Evolutionary conservation across 345 rosid species (phyloP).

Genomic region (Balakata baccata): DNA sequence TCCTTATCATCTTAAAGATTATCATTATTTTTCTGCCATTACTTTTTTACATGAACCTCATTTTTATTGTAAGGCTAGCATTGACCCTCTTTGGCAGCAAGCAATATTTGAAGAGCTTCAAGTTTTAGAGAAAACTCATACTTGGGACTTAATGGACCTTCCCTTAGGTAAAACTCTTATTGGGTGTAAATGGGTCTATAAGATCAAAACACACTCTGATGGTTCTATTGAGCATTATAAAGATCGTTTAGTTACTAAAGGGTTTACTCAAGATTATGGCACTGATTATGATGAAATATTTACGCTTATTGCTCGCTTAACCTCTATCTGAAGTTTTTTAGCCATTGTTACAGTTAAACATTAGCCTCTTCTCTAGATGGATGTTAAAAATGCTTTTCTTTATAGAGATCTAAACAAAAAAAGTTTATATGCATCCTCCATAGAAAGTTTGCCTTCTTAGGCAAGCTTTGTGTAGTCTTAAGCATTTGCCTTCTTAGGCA

Average conservation of each 20-base stretch:
- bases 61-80: not conserved
- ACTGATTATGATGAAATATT: not conserved
- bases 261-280: not conserved
- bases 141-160: conserved; percentile 7
- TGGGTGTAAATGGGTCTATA: conserved; percentile 1
- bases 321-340: not conserved
- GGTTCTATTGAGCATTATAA: not conserved
- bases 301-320: not conserved
- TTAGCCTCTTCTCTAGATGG: not conserved
- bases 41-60: not conserved
- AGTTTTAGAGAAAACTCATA: not conserved
- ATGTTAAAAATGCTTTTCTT: not conserved
- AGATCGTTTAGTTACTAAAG: not conserved
- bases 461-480: not conserved
- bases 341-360: not conserved
- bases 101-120: not conserved
- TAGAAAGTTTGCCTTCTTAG: not conserved
- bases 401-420: not conserved
- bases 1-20: not conserved
- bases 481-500: not conserved
- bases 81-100: not conserved
- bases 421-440: not conserved
- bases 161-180: not conserved
- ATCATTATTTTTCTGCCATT: not conserved
- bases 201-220: not conserved